A percentile compares a stretch with the other conserved stretches of the same genome.
Evolutionary conservation across 768 basidiomycete species (phyloP).

Genomic region (Amanita phalloides): DNA sequence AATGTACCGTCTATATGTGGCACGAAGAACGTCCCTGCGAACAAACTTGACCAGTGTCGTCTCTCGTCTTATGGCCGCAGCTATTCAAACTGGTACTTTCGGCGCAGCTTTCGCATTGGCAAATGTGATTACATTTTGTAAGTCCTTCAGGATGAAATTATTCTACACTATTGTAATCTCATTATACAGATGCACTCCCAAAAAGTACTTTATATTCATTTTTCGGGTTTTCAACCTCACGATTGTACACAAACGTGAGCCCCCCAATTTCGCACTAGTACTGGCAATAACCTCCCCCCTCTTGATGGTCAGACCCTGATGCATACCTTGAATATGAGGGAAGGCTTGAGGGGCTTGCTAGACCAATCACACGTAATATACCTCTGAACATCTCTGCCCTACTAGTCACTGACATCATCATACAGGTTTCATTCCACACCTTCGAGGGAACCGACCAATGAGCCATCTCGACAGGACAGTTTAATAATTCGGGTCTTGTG

Average conservation of each 20-base stretch:
- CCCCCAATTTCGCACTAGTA: no score
- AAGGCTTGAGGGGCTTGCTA: not conserved
- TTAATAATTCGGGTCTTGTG: no score
- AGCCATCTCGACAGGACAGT: no score
- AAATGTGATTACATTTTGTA: constrained; percentile 7
- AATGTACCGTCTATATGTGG: not conserved
- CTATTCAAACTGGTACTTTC: constrained; percentile 8
- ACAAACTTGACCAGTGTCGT: constrained; percentile 2
- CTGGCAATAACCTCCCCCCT: not conserved
- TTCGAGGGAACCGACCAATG: no score
- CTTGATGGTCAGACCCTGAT: constrained; percentile 4
- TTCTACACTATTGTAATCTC: not conserved
- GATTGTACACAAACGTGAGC: constrained; percentile 9
- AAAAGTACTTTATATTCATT: constrained; percentile 3
- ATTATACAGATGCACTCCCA: not conserved
- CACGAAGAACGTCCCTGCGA: constrained; percentile 1
- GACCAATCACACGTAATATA: no score
- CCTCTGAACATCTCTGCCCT: no score
- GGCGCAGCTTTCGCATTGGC: constrained; percentile 5
- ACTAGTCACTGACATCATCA: no score
- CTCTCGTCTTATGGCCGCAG: constrained; percentile 7
- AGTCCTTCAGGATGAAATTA: not conserved
- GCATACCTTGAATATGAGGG: constrained; percentile 5
- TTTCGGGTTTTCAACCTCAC: constrained; percentile 6
- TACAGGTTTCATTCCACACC: no score